Evolutionary conservation across 352 stramenopile species (phyloP), one percentile per base, ranked within the genome.

Genomic region (Phytopythium cucurbitacearum): DNA sequence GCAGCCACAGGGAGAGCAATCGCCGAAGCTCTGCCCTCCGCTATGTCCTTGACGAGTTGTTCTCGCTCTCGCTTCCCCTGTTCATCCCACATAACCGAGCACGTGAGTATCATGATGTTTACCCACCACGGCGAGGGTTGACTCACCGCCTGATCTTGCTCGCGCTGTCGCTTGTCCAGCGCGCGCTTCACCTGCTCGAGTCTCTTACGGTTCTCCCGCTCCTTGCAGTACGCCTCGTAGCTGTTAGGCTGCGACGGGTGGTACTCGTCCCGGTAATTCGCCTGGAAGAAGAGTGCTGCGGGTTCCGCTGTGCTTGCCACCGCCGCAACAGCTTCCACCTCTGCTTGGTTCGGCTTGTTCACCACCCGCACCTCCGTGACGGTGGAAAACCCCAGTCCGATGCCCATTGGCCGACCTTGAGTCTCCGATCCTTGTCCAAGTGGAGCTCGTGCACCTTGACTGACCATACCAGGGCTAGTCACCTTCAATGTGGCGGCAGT

Each of bases 161-260:
- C 69, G 41, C 68, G 68, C 54, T 96, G 81, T 21, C 86, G 80
- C 41, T 79, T 68, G 58, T 85, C 85, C 9, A 96, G 69, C 41
- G 89, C 85, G 15, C 71, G 69, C 55, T 91, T 91, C 33, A 96
- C 85, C 48, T 94, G 57, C 28, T 91, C 80, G 48, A 94, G 63
- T 56, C 93, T 89, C 56, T 82, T 80, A 45, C 78, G 79, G 16
- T 83, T 78, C 32, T 74, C 44, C 16, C 87, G 74, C 52, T 94
- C 81, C 36, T 96, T 78, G 59, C 85, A 96, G 55, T 84, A 95
- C 6, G 69, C 71, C 51, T 94, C 81, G 65, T 97, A 97, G 67
- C 85, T 94, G 43, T 96, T 97, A 5, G 89, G 89, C 7, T 84
- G 74, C 32, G 73, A 64, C 3, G 89, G 89, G 57, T 97, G 74